A percentile compares a stretch with the other conserved stretches of the same genome.
Conservation (phyloP, 768 basidiomycete genomes). For the Phallus indusiatus region DNA sequence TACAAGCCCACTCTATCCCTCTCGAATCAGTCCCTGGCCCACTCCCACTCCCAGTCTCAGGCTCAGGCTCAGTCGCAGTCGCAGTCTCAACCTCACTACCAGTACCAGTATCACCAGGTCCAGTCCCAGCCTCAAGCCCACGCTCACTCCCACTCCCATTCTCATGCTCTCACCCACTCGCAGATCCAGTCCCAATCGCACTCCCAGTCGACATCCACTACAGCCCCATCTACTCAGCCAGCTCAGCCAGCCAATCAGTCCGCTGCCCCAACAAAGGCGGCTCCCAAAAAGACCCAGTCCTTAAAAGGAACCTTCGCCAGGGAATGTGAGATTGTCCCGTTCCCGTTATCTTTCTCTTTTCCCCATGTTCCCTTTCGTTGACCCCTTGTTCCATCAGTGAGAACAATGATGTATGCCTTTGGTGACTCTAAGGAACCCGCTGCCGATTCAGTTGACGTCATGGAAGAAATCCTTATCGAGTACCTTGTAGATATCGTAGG, state of each 20-base stretch:
- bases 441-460: conserved; percentile 78
- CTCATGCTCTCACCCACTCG: conserved; percentile 5
- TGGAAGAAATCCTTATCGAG: conserved; percentile 90
- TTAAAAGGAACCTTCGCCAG: conserved; percentile 70
- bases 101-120: conserved; percentile 17
- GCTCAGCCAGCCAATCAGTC: conserved; percentile 19
- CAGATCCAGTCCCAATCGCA: background rate
- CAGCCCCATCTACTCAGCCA: conserved; percentile 5
- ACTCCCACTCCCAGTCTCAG: background rate
- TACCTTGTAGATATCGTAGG: conserved; percentile 85
- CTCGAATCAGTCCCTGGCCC: background rate
- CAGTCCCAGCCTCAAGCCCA: conserved; percentile 40
- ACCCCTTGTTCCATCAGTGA: conserved; percentile 39
- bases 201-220: conserved; percentile 14
- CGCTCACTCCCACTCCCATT: conserved; percentile 34
- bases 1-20: conserved; percentile 11
- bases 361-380: background rate
- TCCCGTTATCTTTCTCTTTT: background rate
- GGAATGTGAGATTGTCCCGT: conserved; percentile 48
- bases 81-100: conserved; percentile 12
- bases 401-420: conserved; percentile 87
- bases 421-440: conserved; percentile 87
- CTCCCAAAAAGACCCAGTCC: conserved; percentile 54
- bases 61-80: conserved; percentile 3
- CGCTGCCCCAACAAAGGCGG: conserved; percentile 32